Conservation (phyloP, 441 rosid genomes). For the Gossypium aridum region DNA sequence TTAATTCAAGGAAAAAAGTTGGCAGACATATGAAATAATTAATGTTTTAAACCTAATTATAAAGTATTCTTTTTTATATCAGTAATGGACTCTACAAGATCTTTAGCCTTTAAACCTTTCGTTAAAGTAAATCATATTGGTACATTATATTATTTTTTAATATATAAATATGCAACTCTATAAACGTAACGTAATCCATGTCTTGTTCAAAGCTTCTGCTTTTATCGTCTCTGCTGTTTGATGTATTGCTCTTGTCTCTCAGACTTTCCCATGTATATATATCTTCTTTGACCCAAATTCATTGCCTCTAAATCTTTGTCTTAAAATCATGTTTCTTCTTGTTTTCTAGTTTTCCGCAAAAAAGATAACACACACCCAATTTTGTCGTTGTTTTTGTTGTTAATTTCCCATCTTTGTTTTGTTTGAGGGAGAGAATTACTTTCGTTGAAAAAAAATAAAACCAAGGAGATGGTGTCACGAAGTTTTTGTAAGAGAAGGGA, state of each 20-base stretch:
- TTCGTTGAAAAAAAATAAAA: not conserved
- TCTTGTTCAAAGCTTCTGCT: not conserved
- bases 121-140: not conserved
- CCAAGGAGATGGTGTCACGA: not conserved
- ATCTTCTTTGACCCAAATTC: not conserved
- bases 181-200: slow-evolving; percentile 2
- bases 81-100: too few species aligned
- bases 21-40: not conserved
- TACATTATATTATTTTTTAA: not conserved
- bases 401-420: too few species aligned
- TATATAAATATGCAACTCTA: not conserved
- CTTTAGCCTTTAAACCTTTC: too few species aligned
- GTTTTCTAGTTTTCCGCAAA: not conserved
- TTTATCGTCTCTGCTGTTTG: not conserved
- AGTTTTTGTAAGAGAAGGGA: not conserved
- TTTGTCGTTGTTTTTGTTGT: not conserved
- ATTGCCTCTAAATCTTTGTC: not conserved
- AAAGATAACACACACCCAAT: too few species aligned
- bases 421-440: not conserved
- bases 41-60: not conserved
- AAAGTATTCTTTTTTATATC: too few species aligned
- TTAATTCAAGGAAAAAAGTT: not conserved
- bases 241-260: not conserved
- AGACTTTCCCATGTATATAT: not conserved
- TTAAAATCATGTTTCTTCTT: slow-evolving; percentile 2